phyloP scores from a whole-genome alignment of 164 flowering plant genomes.

The Vitis rotundifolia region DNA sequence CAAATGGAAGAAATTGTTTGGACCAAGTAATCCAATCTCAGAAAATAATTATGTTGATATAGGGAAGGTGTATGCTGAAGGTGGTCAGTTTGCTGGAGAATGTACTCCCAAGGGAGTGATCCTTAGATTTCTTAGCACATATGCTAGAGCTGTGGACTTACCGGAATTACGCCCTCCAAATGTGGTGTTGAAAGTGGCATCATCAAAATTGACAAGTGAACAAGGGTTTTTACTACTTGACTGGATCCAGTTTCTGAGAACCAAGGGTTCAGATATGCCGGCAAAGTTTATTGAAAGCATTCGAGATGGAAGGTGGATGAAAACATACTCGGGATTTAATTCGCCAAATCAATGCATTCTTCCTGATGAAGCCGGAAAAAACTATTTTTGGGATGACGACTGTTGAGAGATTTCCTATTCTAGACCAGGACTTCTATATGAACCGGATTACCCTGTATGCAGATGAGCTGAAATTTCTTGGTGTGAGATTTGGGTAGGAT shows the following conservation, averaged over 20 bases:
- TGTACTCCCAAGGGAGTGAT: not conserved
- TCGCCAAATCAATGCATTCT: too few species aligned
- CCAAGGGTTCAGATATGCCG: not conserved
- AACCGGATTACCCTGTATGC: not conserved
- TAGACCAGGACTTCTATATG: slow-evolving; percentile 7
- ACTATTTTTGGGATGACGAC: not conserved
- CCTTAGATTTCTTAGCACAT: not conserved
- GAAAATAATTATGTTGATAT: not conserved
- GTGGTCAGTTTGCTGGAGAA: slow-evolving; percentile 2
- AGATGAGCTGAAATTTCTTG: slow-evolving; percentile 11
- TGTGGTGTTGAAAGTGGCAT: slow-evolving; percentile 2
- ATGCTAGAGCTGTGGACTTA: slow-evolving; percentile 8
- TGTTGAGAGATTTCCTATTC: slow-evolving; percentile 4
- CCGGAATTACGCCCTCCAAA: not conserved
- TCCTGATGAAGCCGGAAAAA: too few species aligned
- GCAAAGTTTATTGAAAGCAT: too few species aligned
- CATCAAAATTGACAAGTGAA: slow-evolving; percentile 10
- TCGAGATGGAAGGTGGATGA: too few species aligned
- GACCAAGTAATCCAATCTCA: slow-evolving; percentile 3
- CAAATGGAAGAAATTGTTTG: slow-evolving; percentile 11
- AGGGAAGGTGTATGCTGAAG: not conserved
- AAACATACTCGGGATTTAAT: too few species aligned
- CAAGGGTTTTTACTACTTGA: slow-evolving; percentile 19
- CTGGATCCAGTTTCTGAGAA: slow-evolving; percentile 13
- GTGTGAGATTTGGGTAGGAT: slow-evolving; percentile 5